Conservation (phyloP, 1,284 basidiomycete genomes). For the Cystobasidium pallidum region DNA sequence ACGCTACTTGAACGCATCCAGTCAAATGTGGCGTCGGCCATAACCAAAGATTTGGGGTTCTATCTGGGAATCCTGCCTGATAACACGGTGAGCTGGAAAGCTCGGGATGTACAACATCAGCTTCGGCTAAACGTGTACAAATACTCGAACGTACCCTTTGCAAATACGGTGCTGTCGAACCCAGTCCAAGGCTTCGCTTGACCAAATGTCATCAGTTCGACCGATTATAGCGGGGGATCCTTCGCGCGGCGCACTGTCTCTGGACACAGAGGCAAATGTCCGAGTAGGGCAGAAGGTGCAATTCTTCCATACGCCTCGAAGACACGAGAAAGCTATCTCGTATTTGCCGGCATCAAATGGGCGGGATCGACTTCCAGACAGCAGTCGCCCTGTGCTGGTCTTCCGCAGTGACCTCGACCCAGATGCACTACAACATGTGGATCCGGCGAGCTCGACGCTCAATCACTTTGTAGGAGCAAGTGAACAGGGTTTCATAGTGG, state of each 20-base stretch:
- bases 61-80: slow-evolving; percentile 38
- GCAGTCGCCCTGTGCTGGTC: slow-evolving; percentile 3
- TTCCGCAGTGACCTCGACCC: slow-evolving; percentile 13
- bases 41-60: slow-evolving; percentile 43
- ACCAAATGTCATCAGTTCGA: slow-evolving; percentile 30
- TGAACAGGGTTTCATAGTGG: slow-evolving; percentile 39
- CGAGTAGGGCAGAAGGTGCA: slow-evolving; percentile 27
- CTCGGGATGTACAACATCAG: neutral
- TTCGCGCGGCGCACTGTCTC: slow-evolving; percentile 37
- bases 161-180: too few relatives aligned
- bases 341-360: neutral
- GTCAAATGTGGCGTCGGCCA: slow-evolving; percentile 11
- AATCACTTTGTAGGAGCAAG: slow-evolving; percentile 25
- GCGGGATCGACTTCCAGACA: slow-evolving; percentile 1
- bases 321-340: neutral
- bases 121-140: neutral
- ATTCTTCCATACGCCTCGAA: slow-evolving; percentile 28
- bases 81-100: slow-evolving; percentile 2
- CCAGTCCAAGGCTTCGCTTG: slow-evolving; percentile 24
- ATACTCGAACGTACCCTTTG: too few relatives aligned
- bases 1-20: slow-evolving; percentile 41
- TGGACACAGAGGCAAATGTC: slow-evolving; percentile 44
- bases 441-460: neutral
- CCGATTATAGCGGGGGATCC: slow-evolving; percentile 45
- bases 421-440: slow-evolving; percentile 16